These are phyloP conservation scores for Eucalyptus fibrosa DNA, from an alignment of 345 rosid genomes.

Conservation along the genomic window DNA sequence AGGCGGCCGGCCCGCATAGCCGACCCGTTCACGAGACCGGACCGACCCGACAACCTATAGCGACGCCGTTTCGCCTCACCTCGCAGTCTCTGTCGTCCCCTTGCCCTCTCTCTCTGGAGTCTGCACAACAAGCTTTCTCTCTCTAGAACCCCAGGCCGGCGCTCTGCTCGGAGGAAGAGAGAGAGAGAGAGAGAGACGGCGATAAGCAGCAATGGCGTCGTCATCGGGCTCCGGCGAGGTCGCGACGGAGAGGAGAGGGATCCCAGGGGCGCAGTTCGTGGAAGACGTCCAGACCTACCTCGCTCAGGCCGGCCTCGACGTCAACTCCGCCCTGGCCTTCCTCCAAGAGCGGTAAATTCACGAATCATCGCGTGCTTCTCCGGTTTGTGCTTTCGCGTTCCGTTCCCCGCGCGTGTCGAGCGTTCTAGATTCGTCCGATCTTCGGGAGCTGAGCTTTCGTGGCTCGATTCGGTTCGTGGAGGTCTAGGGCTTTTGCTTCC, in stretches of 20 bases:
- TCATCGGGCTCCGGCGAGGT: background rate
- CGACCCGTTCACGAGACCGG: background rate
- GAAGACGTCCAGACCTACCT: slow-evolving; percentile 89
- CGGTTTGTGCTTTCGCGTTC: background rate
- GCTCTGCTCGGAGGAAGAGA: background rate
- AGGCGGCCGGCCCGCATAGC: fast-evolving
- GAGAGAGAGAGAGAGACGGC: background rate
- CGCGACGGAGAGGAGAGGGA: slow-evolving; percentile 82
- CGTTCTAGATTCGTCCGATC: background rate
- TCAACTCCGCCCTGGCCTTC: slow-evolving; percentile 81
- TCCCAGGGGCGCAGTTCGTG: slow-evolving; percentile 92
- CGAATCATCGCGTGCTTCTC: background rate
- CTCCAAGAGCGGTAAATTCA: slow-evolving; percentile 79
- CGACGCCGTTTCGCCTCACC: background rate
- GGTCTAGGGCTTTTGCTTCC: background rate
- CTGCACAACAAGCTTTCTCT: background rate
- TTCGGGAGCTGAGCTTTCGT: background rate
- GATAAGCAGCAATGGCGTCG: background rate
- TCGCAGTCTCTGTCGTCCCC: background rate
- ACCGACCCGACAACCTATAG: background rate
- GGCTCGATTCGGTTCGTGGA: background rate
- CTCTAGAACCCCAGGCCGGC: background rate
- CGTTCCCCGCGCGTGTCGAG: background rate
- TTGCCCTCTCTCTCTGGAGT: background rate
- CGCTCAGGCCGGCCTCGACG: slow-evolving; percentile 65